Conservation (phyloP, 257 asterid species). For the Solanum piurae region DNA sequence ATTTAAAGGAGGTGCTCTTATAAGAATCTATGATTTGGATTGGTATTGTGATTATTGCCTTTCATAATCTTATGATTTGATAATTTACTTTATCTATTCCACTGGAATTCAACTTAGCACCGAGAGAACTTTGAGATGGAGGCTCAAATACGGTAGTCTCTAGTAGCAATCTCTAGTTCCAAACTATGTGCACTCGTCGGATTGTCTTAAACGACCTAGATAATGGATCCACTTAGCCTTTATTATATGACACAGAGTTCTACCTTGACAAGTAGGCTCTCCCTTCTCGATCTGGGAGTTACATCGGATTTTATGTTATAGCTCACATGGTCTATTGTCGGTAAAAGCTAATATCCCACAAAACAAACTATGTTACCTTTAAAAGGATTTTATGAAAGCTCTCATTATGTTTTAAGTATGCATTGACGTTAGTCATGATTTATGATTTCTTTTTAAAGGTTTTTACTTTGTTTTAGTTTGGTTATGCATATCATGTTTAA, state of each 20-base stretch:
- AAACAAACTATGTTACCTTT: neutral
- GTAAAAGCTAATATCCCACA: neutral
- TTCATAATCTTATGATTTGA: neutral
- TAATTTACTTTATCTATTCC: neutral
- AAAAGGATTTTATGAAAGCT: neutral
- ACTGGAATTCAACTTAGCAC: neutral
- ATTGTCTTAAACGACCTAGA: neutral
- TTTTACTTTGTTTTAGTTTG: neutral
- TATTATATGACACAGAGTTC: neutral
- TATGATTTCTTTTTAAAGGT: neutral
- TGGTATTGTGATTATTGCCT: neutral
- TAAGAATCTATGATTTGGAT: neutral
- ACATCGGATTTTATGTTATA: no score
- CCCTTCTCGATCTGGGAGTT: neutral
- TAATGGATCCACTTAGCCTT: neutral
- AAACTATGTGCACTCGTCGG: neutral
- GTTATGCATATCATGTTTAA: neutral
- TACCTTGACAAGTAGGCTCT: neutral
- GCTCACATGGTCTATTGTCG: neutral
- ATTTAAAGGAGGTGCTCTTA: neutral
- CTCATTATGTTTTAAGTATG: neutral
- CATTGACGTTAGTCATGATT: neutral
- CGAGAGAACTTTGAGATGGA: neutral
- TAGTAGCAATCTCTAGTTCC: no score
- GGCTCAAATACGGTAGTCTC: neutral